A percentile compares a stretch with the other conserved stretches of the same genome.
Conservation (phyloP, 495 filamentous ascomycete genomes). For the Penicillium turbatum region DNA sequence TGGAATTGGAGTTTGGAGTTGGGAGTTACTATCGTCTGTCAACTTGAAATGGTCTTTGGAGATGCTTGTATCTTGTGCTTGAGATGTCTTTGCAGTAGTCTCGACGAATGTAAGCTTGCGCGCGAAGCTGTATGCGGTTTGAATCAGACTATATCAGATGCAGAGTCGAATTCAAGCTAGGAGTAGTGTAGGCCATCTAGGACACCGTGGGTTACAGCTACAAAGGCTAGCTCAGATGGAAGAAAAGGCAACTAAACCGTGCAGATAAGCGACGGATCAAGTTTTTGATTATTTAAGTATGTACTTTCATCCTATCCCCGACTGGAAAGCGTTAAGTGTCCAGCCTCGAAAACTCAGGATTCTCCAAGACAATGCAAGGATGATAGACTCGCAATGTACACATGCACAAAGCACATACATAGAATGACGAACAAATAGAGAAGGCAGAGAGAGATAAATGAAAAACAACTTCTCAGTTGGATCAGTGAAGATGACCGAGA, state of each 20-base stretch:
- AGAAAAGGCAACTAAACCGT: neutral
- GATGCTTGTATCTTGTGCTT: no score
- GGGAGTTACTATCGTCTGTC: no score
- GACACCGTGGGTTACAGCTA: neutral
- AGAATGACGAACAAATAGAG: slow-evolving; percentile 7
- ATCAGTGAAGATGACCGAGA: slow-evolving; percentile 39
- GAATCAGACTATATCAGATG: no score
- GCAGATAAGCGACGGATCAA: neutral
- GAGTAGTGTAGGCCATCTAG: no score
- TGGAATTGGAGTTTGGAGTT: no score
- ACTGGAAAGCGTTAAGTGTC: neutral
- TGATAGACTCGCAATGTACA: slow-evolving; percentile 10
- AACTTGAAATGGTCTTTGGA: no score
- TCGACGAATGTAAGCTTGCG: no score
- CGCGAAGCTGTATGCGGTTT: no score
- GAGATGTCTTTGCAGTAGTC: no score
- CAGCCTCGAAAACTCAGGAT: slow-evolving; percentile 16
- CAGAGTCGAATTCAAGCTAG: no score
- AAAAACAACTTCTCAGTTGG: slow-evolving; percentile 28
- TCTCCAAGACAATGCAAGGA: slow-evolving; percentile 10
- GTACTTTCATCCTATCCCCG: slow-evolving; percentile 17
- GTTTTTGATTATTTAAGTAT: slow-evolving; percentile 7
- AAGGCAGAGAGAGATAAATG: neutral
- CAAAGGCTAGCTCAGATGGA: neutral
- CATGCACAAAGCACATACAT: slow-evolving; percentile 2